Percentiles rank a stretch among this genome's conserved stretches.
Evolutionary conservation across 192 early-diverging fungal species (phyloP).

Genomic region (Coemansia sp.): DNA sequence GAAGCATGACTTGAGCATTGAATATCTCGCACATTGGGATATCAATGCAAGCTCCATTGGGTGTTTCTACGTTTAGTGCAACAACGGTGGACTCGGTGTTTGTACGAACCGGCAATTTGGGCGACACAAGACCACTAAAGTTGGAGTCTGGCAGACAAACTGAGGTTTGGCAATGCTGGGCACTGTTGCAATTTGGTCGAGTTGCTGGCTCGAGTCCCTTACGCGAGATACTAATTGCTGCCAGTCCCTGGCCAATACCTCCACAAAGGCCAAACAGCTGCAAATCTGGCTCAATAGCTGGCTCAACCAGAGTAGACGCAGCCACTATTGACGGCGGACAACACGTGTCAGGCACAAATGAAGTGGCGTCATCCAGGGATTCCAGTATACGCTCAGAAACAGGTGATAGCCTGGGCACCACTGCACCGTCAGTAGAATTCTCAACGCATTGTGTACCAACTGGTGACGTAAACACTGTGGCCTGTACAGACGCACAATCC

Average conservation of each 20-base stretch:
- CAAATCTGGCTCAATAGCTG: neutral
- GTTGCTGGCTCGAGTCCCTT: neutral
- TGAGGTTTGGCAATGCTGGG: too few species aligned
- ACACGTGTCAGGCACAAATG: neutral
- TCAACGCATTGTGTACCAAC: neutral
- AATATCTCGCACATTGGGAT: slow-evolving; percentile 22
- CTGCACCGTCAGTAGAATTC: neutral
- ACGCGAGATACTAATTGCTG: neutral
- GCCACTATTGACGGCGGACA: neutral
- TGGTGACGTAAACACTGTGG: neutral
- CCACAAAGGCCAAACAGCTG: neutral
- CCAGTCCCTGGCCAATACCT: neutral
- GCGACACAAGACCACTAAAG: neutral
- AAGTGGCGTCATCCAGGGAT: slow-evolving; percentile 2
- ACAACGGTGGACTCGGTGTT: neutral
- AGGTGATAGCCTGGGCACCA: neutral
- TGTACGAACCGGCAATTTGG: slow-evolving; percentile 2
- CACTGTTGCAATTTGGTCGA: neutral
- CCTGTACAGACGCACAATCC: slow-evolving; percentile 3
- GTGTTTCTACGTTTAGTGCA: neutral
- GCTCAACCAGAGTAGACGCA: neutral
- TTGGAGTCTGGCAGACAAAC: neutral
- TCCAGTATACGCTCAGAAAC: neutral
- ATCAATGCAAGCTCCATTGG: neutral
- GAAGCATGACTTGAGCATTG: neutral